A percentile compares a stretch with the other conserved stretches of the same genome.
Evolutionary conservation across 495 filamentous ascomycete species (phyloP).

Genomic region (Aspergillus funiculosus): DNA sequence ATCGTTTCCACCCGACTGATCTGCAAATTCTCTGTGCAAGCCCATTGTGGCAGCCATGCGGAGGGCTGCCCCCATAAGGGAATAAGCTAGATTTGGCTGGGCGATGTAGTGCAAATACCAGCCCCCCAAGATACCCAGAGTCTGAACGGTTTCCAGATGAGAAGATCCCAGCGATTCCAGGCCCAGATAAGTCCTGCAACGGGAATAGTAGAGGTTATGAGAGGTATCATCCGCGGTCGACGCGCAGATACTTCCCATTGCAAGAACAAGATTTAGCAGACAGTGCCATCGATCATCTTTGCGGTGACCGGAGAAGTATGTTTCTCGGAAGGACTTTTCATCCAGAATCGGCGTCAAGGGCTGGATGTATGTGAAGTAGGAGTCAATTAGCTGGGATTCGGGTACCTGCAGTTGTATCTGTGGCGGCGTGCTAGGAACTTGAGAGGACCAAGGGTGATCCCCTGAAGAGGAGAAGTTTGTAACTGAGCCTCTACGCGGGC

Average conservation of each 20-base stretch:
- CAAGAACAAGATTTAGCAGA: conserved; percentile 74
- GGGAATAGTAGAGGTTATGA: conserved; percentile 67
- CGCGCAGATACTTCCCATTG: conserved; percentile 67
- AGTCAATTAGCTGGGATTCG: conserved; percentile 59
- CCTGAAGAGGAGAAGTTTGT: conserved; percentile 25
- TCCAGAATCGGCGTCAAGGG: conserved; percentile 72
- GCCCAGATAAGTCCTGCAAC: conserved; percentile 61
- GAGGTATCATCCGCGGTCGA: conserved; percentile 63
- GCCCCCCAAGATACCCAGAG: conserved; percentile 64
- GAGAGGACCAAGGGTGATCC: conserved; percentile 21
- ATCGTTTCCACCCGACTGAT: conserved; percentile 37
- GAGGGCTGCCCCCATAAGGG: conserved; percentile 37
- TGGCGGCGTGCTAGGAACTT: conserved; percentile 24
- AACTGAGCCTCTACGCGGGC: conserved; percentile 15
- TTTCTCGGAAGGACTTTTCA: conserved; percentile 65
- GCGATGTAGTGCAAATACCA: conserved; percentile 79
- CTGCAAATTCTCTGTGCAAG: conserved; percentile 62
- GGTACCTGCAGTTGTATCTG: conserved; percentile 26
- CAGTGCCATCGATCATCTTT: conserved; percentile 70
- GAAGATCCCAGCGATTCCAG: conserved; percentile 53
- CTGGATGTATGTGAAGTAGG: conserved; percentile 73
- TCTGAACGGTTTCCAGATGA: conserved; percentile 65
- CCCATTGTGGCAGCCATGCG: conserved; percentile 50
- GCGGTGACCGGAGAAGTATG: conserved; percentile 60
- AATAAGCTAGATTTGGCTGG: conserved; percentile 64